Base-by-base conservation (phyloP, 345 rosid genomes). In the Rhodamnia rubescens region DNA sequence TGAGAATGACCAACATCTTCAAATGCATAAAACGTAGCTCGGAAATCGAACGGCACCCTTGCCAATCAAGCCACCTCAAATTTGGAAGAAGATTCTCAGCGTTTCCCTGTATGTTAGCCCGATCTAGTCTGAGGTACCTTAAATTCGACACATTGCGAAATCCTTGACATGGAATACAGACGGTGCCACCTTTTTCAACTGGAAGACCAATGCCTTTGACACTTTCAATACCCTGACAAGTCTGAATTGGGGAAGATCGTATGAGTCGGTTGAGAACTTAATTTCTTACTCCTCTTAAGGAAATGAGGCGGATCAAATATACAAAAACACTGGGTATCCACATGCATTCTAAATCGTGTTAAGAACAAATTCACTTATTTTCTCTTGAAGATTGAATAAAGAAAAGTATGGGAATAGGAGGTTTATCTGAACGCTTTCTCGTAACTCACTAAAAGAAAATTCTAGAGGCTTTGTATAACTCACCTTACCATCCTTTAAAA, bases 1-100 rank as follows among this genome's bases (percentile, higher is more conserved):
- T 27, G 2, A 83, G 84, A 29, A 83, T 56, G 26, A 54, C 51
- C 1, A 83, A 83, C 9, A 55, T 1, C 64, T 83, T 0, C 61
- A 83, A 22, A 3, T 32, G 5, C 49, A 55, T 1, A 36, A 5
- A 1, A 8, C 10, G 0, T 7, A 54, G 26, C 29, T 36, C 5
- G 0, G 2, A 7, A 27, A 40, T 56, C 3, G 0, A 16, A 8
- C 0, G 18, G 27, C 61, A 55, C 20, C 0, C 69, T 11, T 1
- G 55, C 83, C 52, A 81, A 24, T 50, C 51, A 52, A 80, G 16
- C 83, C 83, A 80, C 29, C 27, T 22, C 53, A 80, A 80, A 22
- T 47, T 3, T 44, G 54, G 32, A 58, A 0, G 64, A 58, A 58
- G 64, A 2, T 24, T 2, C 61, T 2, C 0, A 26, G 16, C 1